Percentiles rank a stretch among this genome's conserved stretches.
Evolutionary conservation across 306 rosid genomes (phyloP).

Genomic region (Hippophae tibetana): DNA sequence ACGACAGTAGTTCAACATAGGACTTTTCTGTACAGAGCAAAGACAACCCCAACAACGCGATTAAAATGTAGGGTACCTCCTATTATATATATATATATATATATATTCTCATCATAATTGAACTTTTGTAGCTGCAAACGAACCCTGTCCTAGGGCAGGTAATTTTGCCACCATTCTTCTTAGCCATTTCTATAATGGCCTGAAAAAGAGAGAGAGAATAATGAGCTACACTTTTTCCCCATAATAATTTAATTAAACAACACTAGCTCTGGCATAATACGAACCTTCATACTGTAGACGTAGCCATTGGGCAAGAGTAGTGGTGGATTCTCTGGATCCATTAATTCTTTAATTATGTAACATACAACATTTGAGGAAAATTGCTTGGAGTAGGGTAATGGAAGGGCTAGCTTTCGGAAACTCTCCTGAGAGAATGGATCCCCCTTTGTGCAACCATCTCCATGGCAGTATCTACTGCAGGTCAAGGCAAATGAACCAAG

Average conservation of each 20-base stretch:
- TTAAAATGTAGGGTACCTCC: background rate
- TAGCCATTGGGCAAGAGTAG: conserved; percentile 89
- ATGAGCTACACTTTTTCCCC: conserved; percentile 2
- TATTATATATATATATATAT: conserved; percentile 58
- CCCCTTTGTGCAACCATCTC: conserved; percentile 91
- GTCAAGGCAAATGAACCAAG: conserved; percentile 42
- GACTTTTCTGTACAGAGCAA: too few species aligned
- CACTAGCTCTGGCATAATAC: background rate
- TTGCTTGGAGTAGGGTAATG: conserved; percentile 88
- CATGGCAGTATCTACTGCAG: conserved; percentile 71
- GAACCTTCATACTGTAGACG: conserved; percentile 86
- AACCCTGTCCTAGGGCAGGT: conserved; percentile 76
- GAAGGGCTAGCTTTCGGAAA: conserved; percentile 69
- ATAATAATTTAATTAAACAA: background rate
- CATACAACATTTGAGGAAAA: conserved; percentile 90
- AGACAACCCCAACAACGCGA: too few species aligned
- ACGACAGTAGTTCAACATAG: too few species aligned
- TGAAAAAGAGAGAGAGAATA: conserved; percentile 26
- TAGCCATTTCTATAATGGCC: conserved; percentile 93
- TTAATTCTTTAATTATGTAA: conserved; percentile 87
- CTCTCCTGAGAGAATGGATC: conserved; percentile 87
- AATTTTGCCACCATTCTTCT: conserved; percentile 59
- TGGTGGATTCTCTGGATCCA: conserved; percentile 92
- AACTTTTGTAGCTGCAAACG: conserved; percentile 31
- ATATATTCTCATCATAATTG: conserved; percentile 61